Evolutionary conservation across 768 basidiomycete species (phyloP).

Genomic region (Gymnopilus dilepis): DNA sequence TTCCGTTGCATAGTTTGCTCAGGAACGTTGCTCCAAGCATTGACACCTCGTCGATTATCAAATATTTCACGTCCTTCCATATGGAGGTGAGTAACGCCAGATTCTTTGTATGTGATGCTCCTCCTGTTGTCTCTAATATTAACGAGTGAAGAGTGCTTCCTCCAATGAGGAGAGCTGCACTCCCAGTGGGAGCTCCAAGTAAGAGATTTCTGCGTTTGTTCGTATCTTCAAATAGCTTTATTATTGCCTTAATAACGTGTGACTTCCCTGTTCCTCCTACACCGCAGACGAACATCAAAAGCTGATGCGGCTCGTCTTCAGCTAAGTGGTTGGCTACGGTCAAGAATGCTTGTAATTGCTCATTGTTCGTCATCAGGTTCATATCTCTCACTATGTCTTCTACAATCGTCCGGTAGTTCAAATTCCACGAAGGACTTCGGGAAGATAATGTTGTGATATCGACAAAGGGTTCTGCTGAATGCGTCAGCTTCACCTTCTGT

Average conservation of each 20-base stretch:
- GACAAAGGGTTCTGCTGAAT: neutral
- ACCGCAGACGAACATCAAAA: conserved; percentile 5
- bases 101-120: neutral
- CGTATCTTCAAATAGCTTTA: neutral
- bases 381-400: neutral
- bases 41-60: neutral
- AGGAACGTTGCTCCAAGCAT: neutral
- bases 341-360: neutral
- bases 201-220: neutral
- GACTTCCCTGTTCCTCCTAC: conserved; percentile 17
- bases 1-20: neutral
- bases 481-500: neutral
- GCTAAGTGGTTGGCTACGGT: neutral
- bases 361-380: neutral
- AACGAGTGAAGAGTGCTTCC: neutral
- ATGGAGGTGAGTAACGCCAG: neutral
- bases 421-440: neutral
- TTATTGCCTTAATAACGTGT: conserved; percentile 3
- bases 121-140: neutral
- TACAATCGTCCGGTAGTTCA: neutral
- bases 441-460: neutral
- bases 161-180: neutral
- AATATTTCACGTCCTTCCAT: neutral
- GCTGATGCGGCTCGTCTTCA: neutral
- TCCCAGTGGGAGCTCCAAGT: neutral